Base-by-base conservation (phyloP, 2,329 filamentous ascomycete species). In the Amphichorda felina region DNA sequence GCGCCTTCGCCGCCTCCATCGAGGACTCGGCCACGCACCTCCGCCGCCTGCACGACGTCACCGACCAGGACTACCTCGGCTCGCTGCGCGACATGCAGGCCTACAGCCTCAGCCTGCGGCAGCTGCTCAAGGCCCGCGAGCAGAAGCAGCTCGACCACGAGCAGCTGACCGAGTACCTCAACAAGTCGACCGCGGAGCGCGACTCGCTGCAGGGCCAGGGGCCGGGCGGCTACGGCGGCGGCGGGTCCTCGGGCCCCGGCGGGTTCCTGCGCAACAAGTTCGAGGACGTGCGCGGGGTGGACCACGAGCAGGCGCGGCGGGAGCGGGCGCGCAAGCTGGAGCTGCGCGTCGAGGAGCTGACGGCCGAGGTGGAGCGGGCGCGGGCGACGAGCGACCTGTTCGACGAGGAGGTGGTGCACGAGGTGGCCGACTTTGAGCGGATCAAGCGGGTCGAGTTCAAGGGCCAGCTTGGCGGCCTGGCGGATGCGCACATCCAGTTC, bases 81-180 rank as follows among this genome's bases (percentile, higher is more conserved):
- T 89, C 82, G 37, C 68, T 98, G 36, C 78, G 87, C 34, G 91
- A 98, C 60, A 94, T 96, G 88, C 84, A 93, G 49, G 82, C 87
- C 18, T 98, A 96, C 59, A 89, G 87, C 44, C 64, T 74, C n/a
- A 82, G 87, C 0, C 66, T 96, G 32, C 94, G 94, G 58, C 71
- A 76, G 17, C 77, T 98, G 5, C 76, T 98, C 43, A 94, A 94
- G 57, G 85, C 85, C 2, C 80, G 91, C 25, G 91, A 98, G 63
- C 87, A 93, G 63, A 98, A 98, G 56, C 91, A 98, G 56, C 80
- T 98, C 39, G 91, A 98, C 62, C 94, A 89, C 51, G 91, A 98
- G 61, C 88, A 86, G 44, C 70, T 98, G 24, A 94, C 87, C 19
- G 89, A 96, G 54, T 96, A 96, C 57, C 82, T 95, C 36, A 84